These are phyloP conservation scores for Wallacemonas collosoma DNA, from an alignment of 208 protist genomes.

Conservation along the genomic window DNA sequence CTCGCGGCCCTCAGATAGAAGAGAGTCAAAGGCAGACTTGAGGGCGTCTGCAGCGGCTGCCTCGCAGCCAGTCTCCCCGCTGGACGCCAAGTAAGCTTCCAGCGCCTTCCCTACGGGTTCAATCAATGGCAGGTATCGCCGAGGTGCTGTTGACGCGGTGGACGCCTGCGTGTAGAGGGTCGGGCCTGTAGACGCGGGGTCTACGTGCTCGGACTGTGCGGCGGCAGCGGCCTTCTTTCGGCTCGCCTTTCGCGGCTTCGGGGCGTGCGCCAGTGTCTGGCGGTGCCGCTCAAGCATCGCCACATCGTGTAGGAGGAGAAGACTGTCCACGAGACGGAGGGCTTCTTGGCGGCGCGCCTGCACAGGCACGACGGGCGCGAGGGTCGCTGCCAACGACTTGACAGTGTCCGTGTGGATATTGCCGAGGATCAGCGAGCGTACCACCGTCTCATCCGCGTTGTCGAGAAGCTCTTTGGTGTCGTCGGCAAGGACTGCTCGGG, in stretches of 20 bases:
- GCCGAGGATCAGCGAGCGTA: constrained; percentile 65
- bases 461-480: constrained; percentile 40
- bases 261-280: constrained; percentile 23
- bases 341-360: constrained; percentile 42
- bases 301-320: constrained; percentile 77
- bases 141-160: neutral
- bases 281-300: constrained; percentile 46
- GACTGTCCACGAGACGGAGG: constrained; percentile 48
- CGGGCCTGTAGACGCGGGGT: constrained; percentile 7
- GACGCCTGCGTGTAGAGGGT: constrained; percentile 19
- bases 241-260: constrained; percentile 40
- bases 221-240: constrained; percentile 24
- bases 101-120: constrained; percentile 38
- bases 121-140: constrained; percentile 40
- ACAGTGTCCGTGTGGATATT: constrained; percentile 73
- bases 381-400: constrained; percentile 42
- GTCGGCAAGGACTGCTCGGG: constrained; percentile 20
- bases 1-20: constrained; percentile 19
- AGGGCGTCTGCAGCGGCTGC: constrained; percentile 21
- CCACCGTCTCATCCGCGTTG: constrained; percentile 80
- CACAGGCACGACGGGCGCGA: constrained; percentile 48
- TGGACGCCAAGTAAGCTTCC: constrained; percentile 34
- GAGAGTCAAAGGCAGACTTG: constrained; percentile 25
- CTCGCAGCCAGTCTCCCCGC: constrained; percentile 23
- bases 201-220: neutral